phyloP scores from a whole-genome alignment of 1,284 basidiomycete genomes.

The Ustilago bromivora region DNA sequence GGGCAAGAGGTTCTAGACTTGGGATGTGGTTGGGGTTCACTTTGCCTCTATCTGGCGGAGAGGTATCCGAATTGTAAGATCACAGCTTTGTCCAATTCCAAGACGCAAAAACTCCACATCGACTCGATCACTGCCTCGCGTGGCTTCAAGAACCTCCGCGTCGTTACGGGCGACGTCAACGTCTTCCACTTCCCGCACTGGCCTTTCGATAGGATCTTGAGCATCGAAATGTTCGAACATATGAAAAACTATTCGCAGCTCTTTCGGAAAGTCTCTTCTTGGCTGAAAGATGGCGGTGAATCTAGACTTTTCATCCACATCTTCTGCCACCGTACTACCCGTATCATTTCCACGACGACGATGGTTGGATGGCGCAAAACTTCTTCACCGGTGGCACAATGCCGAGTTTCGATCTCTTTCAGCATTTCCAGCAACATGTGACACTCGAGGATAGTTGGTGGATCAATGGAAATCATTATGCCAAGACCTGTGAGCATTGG shows the following conservation, averaged over 20 bases:
- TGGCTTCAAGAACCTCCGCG: constrained; percentile 76
- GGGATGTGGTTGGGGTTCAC: constrained; percentile 82
- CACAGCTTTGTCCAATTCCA: constrained; percentile 78
- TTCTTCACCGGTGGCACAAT: constrained; percentile 78
- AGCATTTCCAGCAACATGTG: constrained; percentile 79
- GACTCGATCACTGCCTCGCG: constrained; percentile 74
- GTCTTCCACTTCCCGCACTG: constrained; percentile 75
- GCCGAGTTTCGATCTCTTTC: constrained; percentile 74
- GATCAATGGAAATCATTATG: constrained; percentile 78
- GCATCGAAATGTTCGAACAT: constrained; percentile 87
- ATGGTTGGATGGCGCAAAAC: constrained; percentile 79
- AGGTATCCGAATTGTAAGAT: constrained; percentile 80
- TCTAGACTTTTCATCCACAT: constrained; percentile 80
- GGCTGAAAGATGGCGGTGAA: constrained; percentile 73
- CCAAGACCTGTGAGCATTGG: constrained; percentile 79
- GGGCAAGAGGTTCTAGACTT: constrained; percentile 79
- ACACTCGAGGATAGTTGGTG: constrained; percentile 74
- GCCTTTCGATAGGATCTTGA: constrained; percentile 78
- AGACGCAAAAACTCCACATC: constrained; percentile 79
- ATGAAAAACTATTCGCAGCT: constrained; percentile 75
- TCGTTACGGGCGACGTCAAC: constrained; percentile 80
- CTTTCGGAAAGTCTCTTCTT: constrained; percentile 77
- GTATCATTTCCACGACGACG: constrained; percentile 80
- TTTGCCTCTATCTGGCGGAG: constrained; percentile 79
- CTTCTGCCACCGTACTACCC: constrained; percentile 76